phyloP scores from a whole-genome alignment of 768 basidiomycete genomes.

The Lactarius sp. region DNA sequence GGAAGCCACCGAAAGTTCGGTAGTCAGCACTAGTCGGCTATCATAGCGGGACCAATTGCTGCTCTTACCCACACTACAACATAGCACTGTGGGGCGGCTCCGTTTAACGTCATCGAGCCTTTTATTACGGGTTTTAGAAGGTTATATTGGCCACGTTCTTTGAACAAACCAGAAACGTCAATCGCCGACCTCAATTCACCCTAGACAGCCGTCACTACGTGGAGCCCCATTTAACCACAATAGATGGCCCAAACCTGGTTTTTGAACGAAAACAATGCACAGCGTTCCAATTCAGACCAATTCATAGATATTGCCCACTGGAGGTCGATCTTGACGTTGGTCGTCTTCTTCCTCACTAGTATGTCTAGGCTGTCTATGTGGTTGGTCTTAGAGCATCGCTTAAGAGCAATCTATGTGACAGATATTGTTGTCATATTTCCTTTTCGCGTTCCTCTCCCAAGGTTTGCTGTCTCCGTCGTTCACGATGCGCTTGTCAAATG shows the following conservation, averaged over 20 bases:
- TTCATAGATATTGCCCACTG: neutral
- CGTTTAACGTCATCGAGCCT: conserved; percentile 2
- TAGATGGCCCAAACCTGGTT: neutral
- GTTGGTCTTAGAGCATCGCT: neutral
- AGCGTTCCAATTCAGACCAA: neutral
- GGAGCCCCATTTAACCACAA: neutral
- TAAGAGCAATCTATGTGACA: conserved; percentile 1
- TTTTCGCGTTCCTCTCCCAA: conserved; percentile 22
- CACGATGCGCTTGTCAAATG: conserved; percentile 13
- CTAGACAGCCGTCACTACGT: neutral
- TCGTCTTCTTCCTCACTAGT: conserved; percentile 19
- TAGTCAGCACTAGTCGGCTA: neutral
- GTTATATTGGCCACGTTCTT: neutral
- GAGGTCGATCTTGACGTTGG: conserved; percentile 17
- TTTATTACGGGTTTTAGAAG: neutral
- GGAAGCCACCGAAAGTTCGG: neutral
- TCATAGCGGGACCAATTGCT: too few species aligned
- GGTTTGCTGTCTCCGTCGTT: neutral
- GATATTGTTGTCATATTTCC: conserved; percentile 26
- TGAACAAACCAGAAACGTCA: neutral
- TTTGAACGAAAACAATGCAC: neutral
- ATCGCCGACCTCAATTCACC: neutral
- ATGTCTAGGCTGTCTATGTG: neutral
- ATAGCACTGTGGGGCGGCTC: too few species aligned
- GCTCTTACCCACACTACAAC: too few species aligned